phyloP scores from a whole-genome alignment of 129 eudicot genomes.

The Arctium lappa region DNA sequence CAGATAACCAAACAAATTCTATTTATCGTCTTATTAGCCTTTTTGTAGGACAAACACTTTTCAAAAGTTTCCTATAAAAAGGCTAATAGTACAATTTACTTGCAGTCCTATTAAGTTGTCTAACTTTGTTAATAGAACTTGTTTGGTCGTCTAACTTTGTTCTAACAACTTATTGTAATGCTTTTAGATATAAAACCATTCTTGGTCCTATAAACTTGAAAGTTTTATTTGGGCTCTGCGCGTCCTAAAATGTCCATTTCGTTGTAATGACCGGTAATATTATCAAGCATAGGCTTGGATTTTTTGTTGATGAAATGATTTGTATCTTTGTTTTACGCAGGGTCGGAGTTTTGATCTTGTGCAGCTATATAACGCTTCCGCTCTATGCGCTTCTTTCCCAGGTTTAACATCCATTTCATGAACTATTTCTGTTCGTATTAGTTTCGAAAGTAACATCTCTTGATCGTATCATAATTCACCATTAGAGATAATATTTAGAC shows the following conservation, averaged over 20 bases:
- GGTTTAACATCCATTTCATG: conserved; percentile 38
- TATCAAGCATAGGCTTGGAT: too few species aligned
- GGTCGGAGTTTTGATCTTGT: conserved; percentile 54
- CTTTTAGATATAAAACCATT: background rate
- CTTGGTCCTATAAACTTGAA: background rate
- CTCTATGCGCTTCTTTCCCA: conserved; percentile 90
- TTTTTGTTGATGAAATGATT: background rate
- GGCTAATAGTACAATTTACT: background rate
- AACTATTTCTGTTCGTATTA: background rate
- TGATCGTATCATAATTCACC: background rate
- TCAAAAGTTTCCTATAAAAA: background rate
- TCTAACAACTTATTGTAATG: background rate
- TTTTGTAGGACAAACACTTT: too few species aligned
- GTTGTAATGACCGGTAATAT: too few species aligned
- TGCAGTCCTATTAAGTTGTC: background rate
- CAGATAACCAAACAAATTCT: too few species aligned
- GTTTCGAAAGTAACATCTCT: background rate
- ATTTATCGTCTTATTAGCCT: too few species aligned
- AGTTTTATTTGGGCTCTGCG: background rate
- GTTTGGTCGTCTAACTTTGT: too few species aligned
- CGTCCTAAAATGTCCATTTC: too few species aligned
- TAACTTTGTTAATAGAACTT: too few species aligned
- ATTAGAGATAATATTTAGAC: background rate
- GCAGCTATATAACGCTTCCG: conserved; percentile 96
- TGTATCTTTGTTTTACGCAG: conserved; percentile 31